Percentiles rank a stretch among this genome's conserved stretches.
Evolutionary conservation across 179 eudicot genomes (phyloP).

Genomic region (Nepenthes alata): DNA sequence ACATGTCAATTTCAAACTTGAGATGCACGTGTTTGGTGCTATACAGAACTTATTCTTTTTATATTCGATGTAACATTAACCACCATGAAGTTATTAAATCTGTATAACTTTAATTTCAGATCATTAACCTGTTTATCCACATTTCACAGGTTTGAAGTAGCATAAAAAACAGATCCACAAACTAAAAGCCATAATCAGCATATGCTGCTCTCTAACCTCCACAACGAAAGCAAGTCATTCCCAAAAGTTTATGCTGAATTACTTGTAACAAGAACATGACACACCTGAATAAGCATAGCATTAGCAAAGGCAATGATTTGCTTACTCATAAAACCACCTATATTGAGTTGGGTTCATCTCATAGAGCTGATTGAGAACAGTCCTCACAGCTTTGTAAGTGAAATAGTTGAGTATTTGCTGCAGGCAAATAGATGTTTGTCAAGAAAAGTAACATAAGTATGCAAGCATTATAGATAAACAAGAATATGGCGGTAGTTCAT

Average conservation of each 20-base stretch:
- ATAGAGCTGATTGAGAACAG: conserved; percentile 78
- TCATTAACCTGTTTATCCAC: too few species aligned
- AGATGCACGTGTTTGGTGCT: too few species aligned
- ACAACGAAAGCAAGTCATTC: too few species aligned
- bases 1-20: background rate
- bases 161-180: too few species aligned
- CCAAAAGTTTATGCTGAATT: too few species aligned
- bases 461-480: background rate
- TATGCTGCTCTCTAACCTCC: too few species aligned
- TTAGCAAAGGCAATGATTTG: conserved; percentile 5
- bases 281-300: background rate
- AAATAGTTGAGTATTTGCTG: conserved; percentile 82
- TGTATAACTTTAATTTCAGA: too few species aligned
- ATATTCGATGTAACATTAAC: too few species aligned
- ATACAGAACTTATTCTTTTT: too few species aligned
- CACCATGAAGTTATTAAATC: too few species aligned
- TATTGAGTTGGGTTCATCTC: conserved; percentile 85
- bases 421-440: conserved; percentile 17
- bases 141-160: too few species aligned
- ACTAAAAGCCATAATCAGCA: too few species aligned
- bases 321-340: conserved; percentile 88
- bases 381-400: conserved; percentile 92
- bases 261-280: background rate
- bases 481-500: background rate
- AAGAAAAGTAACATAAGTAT: conserved; percentile 1